A percentile compares a stretch with the other conserved stretches of the same genome.
Conservation (phyloP, 1,284 basidiomycete species). For the Trichosporon faecale region DNA sequence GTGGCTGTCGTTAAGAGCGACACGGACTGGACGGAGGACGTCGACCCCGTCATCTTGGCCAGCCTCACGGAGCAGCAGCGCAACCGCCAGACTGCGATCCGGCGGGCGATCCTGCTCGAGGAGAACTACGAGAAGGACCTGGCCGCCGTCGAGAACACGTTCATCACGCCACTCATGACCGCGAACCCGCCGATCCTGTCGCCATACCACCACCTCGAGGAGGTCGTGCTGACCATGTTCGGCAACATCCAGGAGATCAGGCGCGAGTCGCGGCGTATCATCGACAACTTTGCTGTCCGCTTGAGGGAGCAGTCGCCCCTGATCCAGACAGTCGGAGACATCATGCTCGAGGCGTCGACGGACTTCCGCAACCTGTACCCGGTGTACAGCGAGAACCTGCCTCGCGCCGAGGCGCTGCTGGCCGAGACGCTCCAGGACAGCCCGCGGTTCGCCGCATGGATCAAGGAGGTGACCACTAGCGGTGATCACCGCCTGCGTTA, state of each 20-base stretch:
- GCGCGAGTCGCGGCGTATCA: conserved; percentile 71
- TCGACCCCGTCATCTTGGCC: conserved; percentile 65
- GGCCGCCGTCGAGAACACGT: conserved; percentile 73
- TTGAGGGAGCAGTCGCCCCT: conserved; percentile 83
- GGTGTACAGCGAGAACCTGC: conserved; percentile 77
- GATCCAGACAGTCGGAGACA: conserved; percentile 81
- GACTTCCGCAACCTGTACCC: conserved; percentile 86
- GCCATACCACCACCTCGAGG: conserved; percentile 62
- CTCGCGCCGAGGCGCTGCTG: conserved; percentile 77
- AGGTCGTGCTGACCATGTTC: conserved; percentile 83
- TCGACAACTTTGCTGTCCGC: conserved; percentile 81
- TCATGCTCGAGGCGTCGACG: conserved; percentile 81
- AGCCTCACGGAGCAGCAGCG: conserved; percentile 73
- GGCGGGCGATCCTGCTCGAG: conserved; percentile 86
- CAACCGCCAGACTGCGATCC: conserved; percentile 82
- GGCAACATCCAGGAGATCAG: conserved; percentile 80
- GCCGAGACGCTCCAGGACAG: conserved; percentile 81
- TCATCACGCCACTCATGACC: conserved; percentile 70
- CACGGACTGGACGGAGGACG: conserved; percentile 66
- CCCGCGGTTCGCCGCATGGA: conserved; percentile 73
- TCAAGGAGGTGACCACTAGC: conserved; percentile 70
- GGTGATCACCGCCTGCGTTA: conserved; percentile 75
- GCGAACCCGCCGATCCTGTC: conserved; percentile 70
- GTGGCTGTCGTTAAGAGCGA: conserved; percentile 8
- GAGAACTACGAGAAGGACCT: conserved; percentile 87